A percentile compares a stretch with the other conserved stretches of the same genome.
These are phyloP conservation scores for Candida hungchunana DNA, from an alignment of 805 yeast genomes.

Conservation along the genomic window DNA sequence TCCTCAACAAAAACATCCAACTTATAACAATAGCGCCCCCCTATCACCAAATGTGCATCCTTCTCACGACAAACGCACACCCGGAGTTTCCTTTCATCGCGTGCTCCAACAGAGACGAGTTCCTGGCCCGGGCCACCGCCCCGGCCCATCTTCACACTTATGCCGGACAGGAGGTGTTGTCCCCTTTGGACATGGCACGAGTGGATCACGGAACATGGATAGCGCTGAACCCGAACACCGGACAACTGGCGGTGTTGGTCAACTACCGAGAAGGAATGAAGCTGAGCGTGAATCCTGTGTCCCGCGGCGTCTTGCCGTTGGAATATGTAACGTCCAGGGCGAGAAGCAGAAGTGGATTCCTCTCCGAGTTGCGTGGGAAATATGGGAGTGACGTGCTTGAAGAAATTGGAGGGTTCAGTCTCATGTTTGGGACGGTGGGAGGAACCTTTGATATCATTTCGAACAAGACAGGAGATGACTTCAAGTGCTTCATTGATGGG, in stretches of 20 bases:
- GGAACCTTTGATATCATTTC: conserved; percentile 29
- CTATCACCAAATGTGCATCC: conserved; percentile 66
- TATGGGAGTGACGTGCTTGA: conserved; percentile 19
- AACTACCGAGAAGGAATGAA: conserved; percentile 56
- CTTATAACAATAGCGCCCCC: no score
- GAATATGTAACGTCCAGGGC: conserved; percentile 31
- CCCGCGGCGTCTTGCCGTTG: conserved; percentile 45
- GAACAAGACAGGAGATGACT: conserved; percentile 25
- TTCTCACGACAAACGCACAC: conserved; percentile 62
- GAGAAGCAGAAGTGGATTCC: conserved; percentile 20
- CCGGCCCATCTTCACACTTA: conserved; percentile 41
- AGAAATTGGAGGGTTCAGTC: conserved; percentile 29
- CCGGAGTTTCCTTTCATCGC: conserved; percentile 72
- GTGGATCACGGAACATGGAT: conserved; percentile 89
- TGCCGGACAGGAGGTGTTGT: conserved; percentile 36
- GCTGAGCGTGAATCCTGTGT: conserved; percentile 26
- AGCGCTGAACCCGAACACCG: conserved; percentile 53
- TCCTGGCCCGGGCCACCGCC: conserved; percentile 65
- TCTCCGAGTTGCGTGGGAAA: conserved; percentile 16
- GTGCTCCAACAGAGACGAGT: conserved; percentile 87
- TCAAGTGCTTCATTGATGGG: conserved; percentile 27
- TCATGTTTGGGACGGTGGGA: conserved; percentile 35
- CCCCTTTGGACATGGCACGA: conserved; percentile 73
- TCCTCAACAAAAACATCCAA: neutral
- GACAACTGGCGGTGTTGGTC: conserved; percentile 67